Evolutionary conservation across 1,284 basidiomycete genomes (phyloP).

Genomic region (Heterobasidion irregulare): DNA sequence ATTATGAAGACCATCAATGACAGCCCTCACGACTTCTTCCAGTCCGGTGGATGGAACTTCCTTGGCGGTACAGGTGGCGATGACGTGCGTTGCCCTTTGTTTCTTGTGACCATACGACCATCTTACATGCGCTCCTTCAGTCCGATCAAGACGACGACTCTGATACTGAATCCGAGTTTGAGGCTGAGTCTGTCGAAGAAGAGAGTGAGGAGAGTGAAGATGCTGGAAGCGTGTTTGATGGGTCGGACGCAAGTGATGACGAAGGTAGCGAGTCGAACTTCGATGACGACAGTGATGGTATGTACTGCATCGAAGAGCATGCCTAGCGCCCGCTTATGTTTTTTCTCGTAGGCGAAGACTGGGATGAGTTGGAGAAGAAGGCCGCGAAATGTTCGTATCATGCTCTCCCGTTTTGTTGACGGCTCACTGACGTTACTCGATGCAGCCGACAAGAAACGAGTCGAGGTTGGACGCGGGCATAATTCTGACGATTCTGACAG

Average conservation of each 20-base stretch:
- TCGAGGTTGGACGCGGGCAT: constrained; percentile 35
- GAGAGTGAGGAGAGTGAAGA: constrained; percentile 35
- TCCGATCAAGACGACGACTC: constrained; percentile 64
- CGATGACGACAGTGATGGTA: constrained; percentile 63
- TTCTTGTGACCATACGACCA: neutral
- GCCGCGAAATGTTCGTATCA: constrained; percentile 62
- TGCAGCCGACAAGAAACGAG: constrained; percentile 62
- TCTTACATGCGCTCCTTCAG: constrained; percentile 22
- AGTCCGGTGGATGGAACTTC: constrained; percentile 93
- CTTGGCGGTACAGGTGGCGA: constrained; percentile 66
- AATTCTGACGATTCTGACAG: constrained; percentile 60
- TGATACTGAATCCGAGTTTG: constrained; percentile 77
- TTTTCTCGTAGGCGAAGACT: constrained; percentile 65
- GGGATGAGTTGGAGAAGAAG: constrained; percentile 92
- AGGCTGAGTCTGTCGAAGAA: constrained; percentile 45
- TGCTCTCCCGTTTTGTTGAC: constrained; percentile 14
- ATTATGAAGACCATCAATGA: constrained; percentile 99
- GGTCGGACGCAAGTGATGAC: constrained; percentile 61
- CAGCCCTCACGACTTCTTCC: constrained; percentile 94
- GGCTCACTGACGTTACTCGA: neutral
- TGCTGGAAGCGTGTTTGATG: constrained; percentile 49
- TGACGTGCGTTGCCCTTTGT: constrained; percentile 34
- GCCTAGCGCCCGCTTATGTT: constrained; percentile 1
- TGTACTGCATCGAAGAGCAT: constrained; percentile 6
- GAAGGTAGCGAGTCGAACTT: constrained; percentile 62